Base-by-base conservation (phyloP, 768 basidiomycete genomes). In the Podaxis carcinomalis region DNA sequence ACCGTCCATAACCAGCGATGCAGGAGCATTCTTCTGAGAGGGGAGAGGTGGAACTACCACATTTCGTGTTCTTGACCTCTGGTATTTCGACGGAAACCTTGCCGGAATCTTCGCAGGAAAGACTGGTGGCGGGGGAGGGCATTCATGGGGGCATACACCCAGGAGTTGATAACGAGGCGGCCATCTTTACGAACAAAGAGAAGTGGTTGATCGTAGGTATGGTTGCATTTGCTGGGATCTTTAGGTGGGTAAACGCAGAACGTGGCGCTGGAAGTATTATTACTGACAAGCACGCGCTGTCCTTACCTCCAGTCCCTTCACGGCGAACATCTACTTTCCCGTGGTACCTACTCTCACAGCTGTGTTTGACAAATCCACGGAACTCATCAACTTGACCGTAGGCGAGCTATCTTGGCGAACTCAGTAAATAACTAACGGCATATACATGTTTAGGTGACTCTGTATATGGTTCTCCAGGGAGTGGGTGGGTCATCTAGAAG, bases 311-410 rank as follows among this genome's bases (percentile, higher is more conserved):
- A 88, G 87, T 66, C 88, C 89, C 0, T 73, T 92, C 9, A 89
- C 90, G 1, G 80, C 89, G 3, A 91, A 86, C 60, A 88, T 92
- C 59, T 93, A 92, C 69, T 83, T 91, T 51, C 90, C 91, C 4
- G 90, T 86, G 11, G 87, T 95, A 40, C 92, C 92, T 1, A 77
- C 81, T 0, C 73, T 94, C 21, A 78, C 86, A 0, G 63, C 62
- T 19, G 87, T 75, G 2, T 91, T 95, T 67, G 69, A 86, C 66
- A 83, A 84, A 59, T 83, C 86, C 0, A 80, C 79, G 7, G 89
- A 91, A 66, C 76, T 86, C 9, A 92, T 93, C 44, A 93, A 92
- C 68, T 69, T 94, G 44, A 90, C 91, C 5, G 87, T 93, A 60
- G 37, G 66, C n/a, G 32, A 32, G 32, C 32, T 5, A 9, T 32